A percentile compares a stretch with the other conserved stretches of the same genome.
These are phyloP conservation scores for Nakazawaea ambrosiae DNA, from an alignment of 805 yeast species.

Conservation along the genomic window DNA sequence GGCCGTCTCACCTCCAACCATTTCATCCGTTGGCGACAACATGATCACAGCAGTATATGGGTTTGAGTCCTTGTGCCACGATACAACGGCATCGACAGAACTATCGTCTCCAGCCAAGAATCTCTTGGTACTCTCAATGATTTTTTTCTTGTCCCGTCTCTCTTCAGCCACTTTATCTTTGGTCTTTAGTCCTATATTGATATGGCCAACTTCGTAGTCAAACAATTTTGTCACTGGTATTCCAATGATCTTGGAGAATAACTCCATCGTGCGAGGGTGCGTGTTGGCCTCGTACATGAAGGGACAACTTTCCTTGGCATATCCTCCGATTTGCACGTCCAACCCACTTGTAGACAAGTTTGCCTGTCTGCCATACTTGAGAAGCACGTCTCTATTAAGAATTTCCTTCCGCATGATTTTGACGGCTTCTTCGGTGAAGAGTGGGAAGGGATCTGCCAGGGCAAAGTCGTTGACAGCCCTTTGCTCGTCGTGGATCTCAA, in stretches of 20 bases:
- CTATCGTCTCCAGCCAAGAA: conserved; percentile 25
- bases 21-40: conserved; percentile 33
- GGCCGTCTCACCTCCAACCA: conserved; percentile 40
- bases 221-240: conserved; percentile 30
- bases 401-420: conserved; percentile 48
- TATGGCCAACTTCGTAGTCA: conserved; percentile 34
- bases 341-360: conserved; percentile 19
- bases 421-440: conserved; percentile 52
- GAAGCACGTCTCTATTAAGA: conserved; percentile 33
- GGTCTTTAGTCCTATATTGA: conserved; percentile 29
- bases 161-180: conserved; percentile 17
- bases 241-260: conserved; percentile 32
- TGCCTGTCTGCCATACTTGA: conserved; percentile 34
- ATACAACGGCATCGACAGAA: conserved; percentile 27
- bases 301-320: conserved; percentile 22
- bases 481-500: conserved; percentile 26
- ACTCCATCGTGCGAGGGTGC: conserved; percentile 32
- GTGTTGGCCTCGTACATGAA: conserved; percentile 33
- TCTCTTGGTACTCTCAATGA: conserved; percentile 13
- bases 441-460: conserved; percentile 51
- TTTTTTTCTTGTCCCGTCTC: not conserved
- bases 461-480: conserved; percentile 31
- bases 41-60: conserved; percentile 38
- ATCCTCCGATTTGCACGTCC: conserved; percentile 29
- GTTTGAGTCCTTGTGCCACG: conserved; percentile 36